Percentiles rank a stretch among this genome's conserved stretches.
Conservation (phyloP, 805 yeast genomes). For the Starmerella gropengiesseri region DNA sequence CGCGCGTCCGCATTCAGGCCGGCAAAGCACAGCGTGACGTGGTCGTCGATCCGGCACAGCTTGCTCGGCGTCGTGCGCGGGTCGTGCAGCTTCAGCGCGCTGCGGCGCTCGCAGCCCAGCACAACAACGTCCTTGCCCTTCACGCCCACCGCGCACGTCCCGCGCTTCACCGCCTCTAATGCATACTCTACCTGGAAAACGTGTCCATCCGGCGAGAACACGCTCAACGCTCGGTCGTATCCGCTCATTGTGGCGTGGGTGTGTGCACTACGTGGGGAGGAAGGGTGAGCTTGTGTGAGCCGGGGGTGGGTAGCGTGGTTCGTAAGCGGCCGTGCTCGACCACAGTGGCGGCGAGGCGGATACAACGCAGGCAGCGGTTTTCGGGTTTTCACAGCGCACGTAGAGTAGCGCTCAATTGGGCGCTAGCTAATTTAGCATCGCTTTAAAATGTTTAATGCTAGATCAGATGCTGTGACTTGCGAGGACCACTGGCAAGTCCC, state of each 20-base stretch:
- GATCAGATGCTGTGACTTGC: too few relatives aligned
- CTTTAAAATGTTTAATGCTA: too few relatives aligned
- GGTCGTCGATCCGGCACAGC: slow-evolving; percentile 82
- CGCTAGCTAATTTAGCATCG: too few relatives aligned
- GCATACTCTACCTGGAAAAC: slow-evolving; percentile 99
- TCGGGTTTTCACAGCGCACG: too few relatives aligned
- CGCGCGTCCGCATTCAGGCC: slow-evolving; percentile 98
- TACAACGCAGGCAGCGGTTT: too few relatives aligned
- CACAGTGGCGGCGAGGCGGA: too few relatives aligned
- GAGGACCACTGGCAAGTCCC: too few relatives aligned
- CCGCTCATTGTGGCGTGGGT: slow-evolving; percentile 64
- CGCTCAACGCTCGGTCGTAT: slow-evolving; percentile 96
- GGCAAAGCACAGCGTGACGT: slow-evolving; percentile 86
- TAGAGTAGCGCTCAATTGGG: too few relatives aligned
- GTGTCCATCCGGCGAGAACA: slow-evolving; percentile 98
- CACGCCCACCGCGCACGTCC: slow-evolving; percentile 96
- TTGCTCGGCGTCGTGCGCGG: slow-evolving; percentile 93
- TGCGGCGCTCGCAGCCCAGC: slow-evolving; percentile 91
- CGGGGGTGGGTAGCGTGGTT: slow-evolving; percentile 4
- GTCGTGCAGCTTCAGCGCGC: slow-evolving; percentile 89
- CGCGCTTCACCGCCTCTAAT: slow-evolving; percentile 93
- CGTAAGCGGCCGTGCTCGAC: slow-evolving; percentile 1
- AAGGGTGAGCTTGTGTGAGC: neutral
- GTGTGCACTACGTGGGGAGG: slow-evolving; percentile 2
- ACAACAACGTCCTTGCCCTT: slow-evolving; percentile 84